Evolutionary conservation across 1,284 basidiomycete species (phyloP).

Genomic region (Fistulinella staudtii): DNA sequence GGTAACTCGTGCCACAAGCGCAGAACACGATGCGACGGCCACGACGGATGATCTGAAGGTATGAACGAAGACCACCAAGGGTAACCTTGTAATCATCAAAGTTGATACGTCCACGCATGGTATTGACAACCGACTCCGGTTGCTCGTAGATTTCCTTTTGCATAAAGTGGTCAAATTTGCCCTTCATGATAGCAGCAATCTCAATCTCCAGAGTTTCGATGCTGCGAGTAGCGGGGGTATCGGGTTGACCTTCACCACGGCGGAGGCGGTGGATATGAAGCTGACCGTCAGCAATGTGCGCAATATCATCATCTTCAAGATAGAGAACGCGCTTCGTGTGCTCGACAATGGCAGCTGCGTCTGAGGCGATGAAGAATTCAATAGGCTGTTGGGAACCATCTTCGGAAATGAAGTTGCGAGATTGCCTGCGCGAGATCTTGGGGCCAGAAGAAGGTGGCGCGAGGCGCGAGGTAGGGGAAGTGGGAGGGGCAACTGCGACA

Average conservation of each 20-base stretch:
- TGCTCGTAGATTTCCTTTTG: slow-evolving; percentile 99
- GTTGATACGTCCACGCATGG: slow-evolving; percentile 99
- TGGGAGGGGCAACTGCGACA: slow-evolving; percentile 46
- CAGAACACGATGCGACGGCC: slow-evolving; percentile 95
- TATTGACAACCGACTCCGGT: slow-evolving; percentile 99
- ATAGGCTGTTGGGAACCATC: slow-evolving; percentile 98
- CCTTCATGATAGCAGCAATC: slow-evolving; percentile 99
- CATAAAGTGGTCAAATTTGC: slow-evolving; percentile 99
- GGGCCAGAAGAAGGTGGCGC: slow-evolving; percentile 70
- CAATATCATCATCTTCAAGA: slow-evolving; percentile 99
- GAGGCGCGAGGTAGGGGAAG: slow-evolving; percentile 60
- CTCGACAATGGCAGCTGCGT: slow-evolving; percentile 94
- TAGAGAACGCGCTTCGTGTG: slow-evolving; percentile 99
- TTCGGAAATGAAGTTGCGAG: slow-evolving; percentile 97
- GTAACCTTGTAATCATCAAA: slow-evolving; percentile 92
- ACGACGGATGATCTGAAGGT: slow-evolving; percentile 93
- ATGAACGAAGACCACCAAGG: slow-evolving; percentile 92
- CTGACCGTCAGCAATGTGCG: slow-evolving; percentile 95
- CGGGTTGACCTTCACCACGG: slow-evolving; percentile 64
- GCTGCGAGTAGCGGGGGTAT: slow-evolving; percentile 76
- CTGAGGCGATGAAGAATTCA: slow-evolving; percentile 99
- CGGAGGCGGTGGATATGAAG: slow-evolving; percentile 98
- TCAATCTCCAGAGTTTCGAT: slow-evolving; percentile 99
- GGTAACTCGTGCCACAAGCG: slow-evolving; percentile 97
- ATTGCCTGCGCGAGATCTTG: slow-evolving; percentile 93